phyloP scores from a whole-genome alignment of 169 alveolate species.

The Eimeria zaria region DNA sequence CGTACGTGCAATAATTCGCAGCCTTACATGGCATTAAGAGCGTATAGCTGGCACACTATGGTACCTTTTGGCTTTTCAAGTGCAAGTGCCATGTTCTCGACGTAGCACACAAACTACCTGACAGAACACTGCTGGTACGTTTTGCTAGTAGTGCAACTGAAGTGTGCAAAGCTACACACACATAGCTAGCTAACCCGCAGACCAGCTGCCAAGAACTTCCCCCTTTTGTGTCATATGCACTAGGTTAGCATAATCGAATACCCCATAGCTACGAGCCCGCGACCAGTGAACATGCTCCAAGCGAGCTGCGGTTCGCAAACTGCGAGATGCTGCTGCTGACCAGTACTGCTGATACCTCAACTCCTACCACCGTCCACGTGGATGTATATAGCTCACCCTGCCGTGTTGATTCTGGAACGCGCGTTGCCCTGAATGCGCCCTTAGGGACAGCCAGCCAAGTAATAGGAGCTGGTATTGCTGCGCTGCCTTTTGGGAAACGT shows the following conservation, averaged over 20 bases:
- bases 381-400: neutral
- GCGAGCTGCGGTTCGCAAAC: neutral
- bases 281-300: neutral
- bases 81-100: neutral
- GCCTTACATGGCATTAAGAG: neutral
- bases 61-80: neutral
- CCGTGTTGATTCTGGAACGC: slow-evolving; percentile 4
- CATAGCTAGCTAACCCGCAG: neutral
- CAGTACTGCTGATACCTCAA: neutral
- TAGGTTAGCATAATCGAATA: neutral
- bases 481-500: neutral
- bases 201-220: neutral
- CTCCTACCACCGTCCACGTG: neutral
- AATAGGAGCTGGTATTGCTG: neutral
- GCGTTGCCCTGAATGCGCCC: neutral
- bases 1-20: neutral
- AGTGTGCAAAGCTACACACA: neutral
- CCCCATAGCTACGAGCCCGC: too few species aligned
- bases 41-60: neutral
- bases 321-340: neutral
- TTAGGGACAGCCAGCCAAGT: slow-evolving; percentile 29
- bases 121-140: neutral
- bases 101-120: neutral
- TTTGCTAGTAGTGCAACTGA: neutral
- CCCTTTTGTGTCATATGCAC: neutral